A percentile compares a stretch with the other conserved stretches of the same genome.
Conservation (phyloP, 768 basidiomycete species). For the Tricholoma terreum region DNA sequence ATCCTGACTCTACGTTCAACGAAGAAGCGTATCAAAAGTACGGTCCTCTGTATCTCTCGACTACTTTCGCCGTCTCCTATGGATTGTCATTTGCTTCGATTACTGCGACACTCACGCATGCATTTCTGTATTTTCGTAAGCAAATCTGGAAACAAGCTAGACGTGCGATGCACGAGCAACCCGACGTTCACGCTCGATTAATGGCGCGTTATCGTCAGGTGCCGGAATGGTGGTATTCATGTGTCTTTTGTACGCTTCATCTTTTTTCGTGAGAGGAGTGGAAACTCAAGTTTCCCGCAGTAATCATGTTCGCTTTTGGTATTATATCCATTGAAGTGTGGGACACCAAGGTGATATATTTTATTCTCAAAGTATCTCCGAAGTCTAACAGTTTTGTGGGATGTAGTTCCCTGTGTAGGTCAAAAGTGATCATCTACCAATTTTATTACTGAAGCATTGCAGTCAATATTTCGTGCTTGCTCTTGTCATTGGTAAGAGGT, state of each 20-base stretch:
- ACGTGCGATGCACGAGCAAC: conserved; percentile 71
- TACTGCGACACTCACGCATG: conserved; percentile 71
- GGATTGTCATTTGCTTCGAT: conserved; percentile 82
- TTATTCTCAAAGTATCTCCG: not conserved
- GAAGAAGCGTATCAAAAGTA: conserved; percentile 51
- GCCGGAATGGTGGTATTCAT: conserved; percentile 83
- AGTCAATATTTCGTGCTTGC: conserved; percentile 62
- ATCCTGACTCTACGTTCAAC: conserved; percentile 52
- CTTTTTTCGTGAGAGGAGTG: conserved; percentile 15
- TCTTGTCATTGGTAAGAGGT: conserved; percentile 49
- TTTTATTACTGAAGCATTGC: not conserved
- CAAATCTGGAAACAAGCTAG: conserved; percentile 73
- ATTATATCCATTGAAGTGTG: conserved; percentile 69
- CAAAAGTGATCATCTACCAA: conserved; percentile 7
- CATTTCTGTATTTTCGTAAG: conserved; percentile 71
- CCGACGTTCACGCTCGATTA: conserved; percentile 80
- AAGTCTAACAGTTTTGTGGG: not conserved
- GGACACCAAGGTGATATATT: conserved; percentile 45
- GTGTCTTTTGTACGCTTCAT: conserved; percentile 53
- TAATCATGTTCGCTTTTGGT: conserved; percentile 65
- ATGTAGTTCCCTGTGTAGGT: conserved; percentile 63
- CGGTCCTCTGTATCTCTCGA: conserved; percentile 62
- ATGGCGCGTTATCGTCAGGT: conserved; percentile 75
- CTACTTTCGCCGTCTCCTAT: conserved; percentile 76
- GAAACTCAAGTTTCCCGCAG: conserved; percentile 20